Base-by-base conservation (phyloP, 306 rosid genomes). In the Cucumis hystrix region DNA sequence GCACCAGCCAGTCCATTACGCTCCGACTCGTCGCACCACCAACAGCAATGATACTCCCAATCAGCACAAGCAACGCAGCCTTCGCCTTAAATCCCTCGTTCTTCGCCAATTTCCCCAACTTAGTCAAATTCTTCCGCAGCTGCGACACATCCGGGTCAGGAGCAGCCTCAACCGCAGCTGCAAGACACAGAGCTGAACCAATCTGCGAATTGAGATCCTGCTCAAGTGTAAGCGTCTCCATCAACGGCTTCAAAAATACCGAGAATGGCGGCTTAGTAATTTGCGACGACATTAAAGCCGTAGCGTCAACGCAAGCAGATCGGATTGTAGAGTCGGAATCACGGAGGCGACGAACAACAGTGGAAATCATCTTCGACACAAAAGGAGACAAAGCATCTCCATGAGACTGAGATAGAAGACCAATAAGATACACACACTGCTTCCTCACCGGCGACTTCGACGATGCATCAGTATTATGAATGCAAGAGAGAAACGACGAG, bases 161-260 rank as follows among this genome's bases (percentile, higher is more conserved):
- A 59, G 98, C 83, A 13, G 98, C 87, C 71, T 89, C 96, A 4
- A 96, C 83, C 43, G 96, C 99, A 37, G 97, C 96, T 0, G 99
- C 93, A 6, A 96, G 90, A 67, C 99, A 96, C 37, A 91, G 77
- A n/a, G 99, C 97, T 1, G 96, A 87, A 28, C 99, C 99, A 91
- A 91, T 96, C 93, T 96, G 99, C 54, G 97, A 80, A 68, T 89
- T 91, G 10, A 79, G 69, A 35, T 92, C 96, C 86, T 96, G 98
- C 88, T 91, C 98, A 67, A 83, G 79, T 35, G 89, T 81, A 52
- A 96, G 85, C 5, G 89, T 71, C 71, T 92, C 98, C 96, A 96
- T 85, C 79, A 96, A 81, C n/a, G 99, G 99, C 80, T 78, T 86
- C 74, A 91, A 56, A 66, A 96, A 87, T 39, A 87, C 67, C 12